These are phyloP conservation scores for Teratosphaeria epicoccoides DNA, from an alignment of 2,329 filamentous ascomycete species.

Conservation along the genomic window DNA sequence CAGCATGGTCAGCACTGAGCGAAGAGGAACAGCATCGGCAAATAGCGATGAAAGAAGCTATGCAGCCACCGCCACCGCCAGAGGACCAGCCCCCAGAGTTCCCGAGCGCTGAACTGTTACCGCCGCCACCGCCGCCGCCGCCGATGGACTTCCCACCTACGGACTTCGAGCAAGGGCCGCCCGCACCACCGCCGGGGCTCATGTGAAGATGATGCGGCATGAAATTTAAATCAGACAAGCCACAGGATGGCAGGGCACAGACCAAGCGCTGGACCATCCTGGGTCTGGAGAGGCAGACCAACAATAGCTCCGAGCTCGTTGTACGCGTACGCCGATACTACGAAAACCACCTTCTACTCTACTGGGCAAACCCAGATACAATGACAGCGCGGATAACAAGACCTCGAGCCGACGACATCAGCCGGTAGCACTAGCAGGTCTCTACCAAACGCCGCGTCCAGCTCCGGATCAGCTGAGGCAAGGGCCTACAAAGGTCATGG, in stretches of 20 bases:
- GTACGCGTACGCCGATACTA: not conserved
- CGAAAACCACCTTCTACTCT: not conserved
- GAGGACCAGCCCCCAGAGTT: not conserved
- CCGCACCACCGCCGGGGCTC: not conserved
- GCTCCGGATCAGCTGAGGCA: not conserved
- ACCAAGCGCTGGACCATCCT: not conserved
- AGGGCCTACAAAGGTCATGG: not conserved
- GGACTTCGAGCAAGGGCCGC: not conserved
- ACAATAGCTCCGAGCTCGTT: not conserved
- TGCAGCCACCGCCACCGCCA: not conserved
- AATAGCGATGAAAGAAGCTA: conserved; percentile 6
- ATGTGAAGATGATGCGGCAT: not conserved
- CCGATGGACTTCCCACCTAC: not conserved
- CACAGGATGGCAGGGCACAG: not conserved
- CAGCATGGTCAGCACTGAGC: conserved; percentile 46
- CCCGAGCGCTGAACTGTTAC: not conserved
- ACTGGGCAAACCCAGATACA: not conserved
- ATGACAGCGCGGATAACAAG: not conserved
- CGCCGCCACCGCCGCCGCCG: not conserved
- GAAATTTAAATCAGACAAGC: not conserved
- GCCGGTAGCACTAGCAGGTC: not conserved
- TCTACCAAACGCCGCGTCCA: not conserved
- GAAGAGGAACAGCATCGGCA: conserved; percentile 42
- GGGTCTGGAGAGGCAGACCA: not conserved
- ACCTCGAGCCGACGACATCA: not conserved